Conservation (phyloP, 768 basidiomycete species). For the Psilocybe cyanescens region DNA sequence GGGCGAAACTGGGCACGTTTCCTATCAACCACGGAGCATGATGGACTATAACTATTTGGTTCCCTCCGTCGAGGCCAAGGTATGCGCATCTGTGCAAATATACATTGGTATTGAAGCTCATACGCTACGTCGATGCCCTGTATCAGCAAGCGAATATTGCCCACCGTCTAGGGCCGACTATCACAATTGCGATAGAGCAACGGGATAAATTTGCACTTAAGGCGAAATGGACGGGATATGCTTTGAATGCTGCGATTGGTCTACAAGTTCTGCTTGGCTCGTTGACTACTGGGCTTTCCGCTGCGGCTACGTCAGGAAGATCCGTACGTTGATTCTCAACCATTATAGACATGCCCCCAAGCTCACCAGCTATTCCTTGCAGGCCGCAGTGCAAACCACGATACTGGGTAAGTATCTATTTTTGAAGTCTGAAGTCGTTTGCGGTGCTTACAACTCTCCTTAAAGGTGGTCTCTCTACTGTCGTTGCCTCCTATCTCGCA, state of each 20-base stretch:
- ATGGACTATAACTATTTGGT: not conserved
- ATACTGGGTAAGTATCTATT: slow-evolving; percentile 2
- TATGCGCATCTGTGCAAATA: not conserved
- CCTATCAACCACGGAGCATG: not conserved
- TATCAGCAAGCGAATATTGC: not conserved
- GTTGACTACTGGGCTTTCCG: slow-evolving; percentile 67
- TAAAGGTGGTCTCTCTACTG: slow-evolving; percentile 65
- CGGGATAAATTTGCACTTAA: slow-evolving; percentile 11
- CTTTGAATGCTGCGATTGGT: slow-evolving; percentile 55
- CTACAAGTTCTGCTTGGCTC: slow-evolving; percentile 69
- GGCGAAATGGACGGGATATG: slow-evolving; percentile 14
- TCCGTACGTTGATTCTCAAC: not conserved
- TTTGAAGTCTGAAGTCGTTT: not conserved
- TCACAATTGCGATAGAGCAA: slow-evolving; percentile 5
- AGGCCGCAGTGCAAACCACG: slow-evolving; percentile 9
- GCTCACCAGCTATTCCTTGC: too few species aligned
- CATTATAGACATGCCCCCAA: not conserved
- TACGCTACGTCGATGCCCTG: not conserved
- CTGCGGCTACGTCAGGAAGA: slow-evolving; percentile 8
- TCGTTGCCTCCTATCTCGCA: slow-evolving; percentile 75
- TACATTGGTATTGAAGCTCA: not conserved
- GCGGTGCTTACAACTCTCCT: not conserved
- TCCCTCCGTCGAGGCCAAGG: not conserved
- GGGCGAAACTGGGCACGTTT: not conserved
- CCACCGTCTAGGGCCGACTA: slow-evolving; percentile 5